These are phyloP conservation scores for Fusarium sterilihyphosum DNA, from an alignment of 2,329 filamentous ascomycete species.

Conservation along the genomic window DNA sequence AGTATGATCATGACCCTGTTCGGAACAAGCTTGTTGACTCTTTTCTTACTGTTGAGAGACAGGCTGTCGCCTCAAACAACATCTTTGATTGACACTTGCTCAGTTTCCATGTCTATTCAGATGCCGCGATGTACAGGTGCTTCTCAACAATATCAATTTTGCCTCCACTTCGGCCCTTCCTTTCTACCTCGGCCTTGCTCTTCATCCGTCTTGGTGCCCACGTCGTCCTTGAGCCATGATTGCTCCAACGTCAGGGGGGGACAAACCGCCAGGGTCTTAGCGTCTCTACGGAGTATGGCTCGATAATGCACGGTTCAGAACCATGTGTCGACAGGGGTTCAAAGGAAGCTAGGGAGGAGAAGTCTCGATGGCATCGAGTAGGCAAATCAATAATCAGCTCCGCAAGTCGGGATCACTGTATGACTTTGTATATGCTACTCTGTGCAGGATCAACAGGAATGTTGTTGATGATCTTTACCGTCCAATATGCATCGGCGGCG, in stretches of 20 bases:
- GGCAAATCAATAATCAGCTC: background rate
- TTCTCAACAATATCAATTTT: background rate
- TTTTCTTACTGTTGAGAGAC: background rate
- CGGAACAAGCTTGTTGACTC: background rate
- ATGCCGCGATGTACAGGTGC: background rate
- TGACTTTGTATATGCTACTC: background rate
- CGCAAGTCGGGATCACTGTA: slow-evolving; percentile 13
- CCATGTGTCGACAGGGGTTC: slow-evolving; percentile 10
- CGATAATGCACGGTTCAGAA: slow-evolving; percentile 18
- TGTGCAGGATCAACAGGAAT: background rate
- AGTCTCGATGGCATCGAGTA: background rate
- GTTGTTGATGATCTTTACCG: background rate
- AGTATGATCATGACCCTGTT: background rate
- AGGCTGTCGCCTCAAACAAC: background rate
- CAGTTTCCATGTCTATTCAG: background rate
- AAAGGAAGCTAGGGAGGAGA: slow-evolving; percentile 6
- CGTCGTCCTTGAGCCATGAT: slow-evolving; percentile 14
- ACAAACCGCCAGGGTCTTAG: background rate
- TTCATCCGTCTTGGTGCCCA: slow-evolving; percentile 11
- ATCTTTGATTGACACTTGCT: background rate
- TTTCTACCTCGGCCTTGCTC: slow-evolving; percentile 1
- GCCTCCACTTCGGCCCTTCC: slow-evolving; percentile 22
- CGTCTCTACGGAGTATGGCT: slow-evolving; percentile 16
- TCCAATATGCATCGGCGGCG: background rate
- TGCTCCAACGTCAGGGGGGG: slow-evolving; percentile 33